Base-by-base conservation (phyloP, 495 filamentous ascomycete genomes). In the Penicillium soppii region DNA sequence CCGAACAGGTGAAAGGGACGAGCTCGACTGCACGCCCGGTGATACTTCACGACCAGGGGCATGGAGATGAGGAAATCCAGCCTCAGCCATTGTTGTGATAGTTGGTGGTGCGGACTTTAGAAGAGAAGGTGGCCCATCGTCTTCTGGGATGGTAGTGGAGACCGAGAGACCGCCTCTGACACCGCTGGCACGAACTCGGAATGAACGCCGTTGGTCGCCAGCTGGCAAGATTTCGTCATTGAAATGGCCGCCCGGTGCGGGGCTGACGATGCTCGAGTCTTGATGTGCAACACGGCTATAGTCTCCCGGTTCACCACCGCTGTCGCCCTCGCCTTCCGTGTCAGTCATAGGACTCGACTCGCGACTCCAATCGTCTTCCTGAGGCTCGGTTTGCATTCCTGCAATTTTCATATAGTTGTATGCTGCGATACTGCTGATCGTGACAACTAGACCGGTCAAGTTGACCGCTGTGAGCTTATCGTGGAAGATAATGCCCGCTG, bases 391-490 rank as follows among this genome's bases (percentile, higher is more conserved):
- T 32, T 89, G 79, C 95, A 99, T 97, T 69, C 88, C 91, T 21
- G 69, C 75, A 50, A 97, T 88, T 63, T 97, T 97, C 68, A 97
- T 86, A 57, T 88, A 97, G 54, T 99, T 99, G 65, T 99, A 99
- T 23, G 84, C 80, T 0, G 72, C 87, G 45, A 99, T 97, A 38
- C 89, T 91, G 22, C 69, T 68, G 42, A 99, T 90, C 0, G 95
- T 99, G 25, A 97, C 82, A n/a, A 91, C 63, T 9, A 99, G 69
- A 4, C 95, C 95, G 4, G 85, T 82, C 0, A 97, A 68, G 60
- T 99, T 99, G 72, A 99, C 83, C 2, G 86, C 78, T 0, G 94
- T 97, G 53, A 99, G 81, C 43, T 80, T 81, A 61, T 99, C 95
- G 57, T 91, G 83, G 73, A 97, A 99, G 5, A 95, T 83, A 12